Evolutionary conservation across 2,329 filamentous ascomycete genomes (phyloP), one percentile per base, ranked within the genome.

Genomic region (Chaetomium strumarium): DNA sequence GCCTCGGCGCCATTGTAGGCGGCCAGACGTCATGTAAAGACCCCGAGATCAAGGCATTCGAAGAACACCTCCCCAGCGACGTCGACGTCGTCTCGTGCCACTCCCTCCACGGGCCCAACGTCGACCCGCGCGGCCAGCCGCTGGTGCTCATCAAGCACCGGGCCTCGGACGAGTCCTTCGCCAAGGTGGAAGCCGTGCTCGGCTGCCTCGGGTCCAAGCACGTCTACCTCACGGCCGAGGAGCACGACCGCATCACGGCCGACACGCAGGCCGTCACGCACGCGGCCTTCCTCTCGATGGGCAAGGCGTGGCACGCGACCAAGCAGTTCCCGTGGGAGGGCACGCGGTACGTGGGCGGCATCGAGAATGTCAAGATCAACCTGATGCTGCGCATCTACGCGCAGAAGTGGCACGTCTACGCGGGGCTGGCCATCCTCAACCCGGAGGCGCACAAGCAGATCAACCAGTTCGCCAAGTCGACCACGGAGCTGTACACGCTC

Each of bases 341-440:
- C 43, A 83, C 85, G n/a, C 90, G 93, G 58, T 99, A 97, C 70
- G 83, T 96, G 4, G 93, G 93, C 53, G 95, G 93, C 48, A 95
- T 99, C 64, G 93, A 99, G 71, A 99, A 99, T 69, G 92, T 97
- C 63, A 99, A 99, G 74, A 96, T 97, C 75, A 99, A 99, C 73
- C 84, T 97, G 61, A 97, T 90, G 61, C 76, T 99, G 60, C 90
- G 93, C 62, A 97, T 99, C 72, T 99, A 97, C 74, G 85, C 86
- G 55, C 95, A 96, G 70, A 99, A 97, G 71, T 99, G 95, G 95
- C 95, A 99, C 74, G 93, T 99, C 53, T 99, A 99, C 69, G 93
- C 93, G 17, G 93, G 93, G 0, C 84, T 99, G 9, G 93, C 95
- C 11, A 99, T 99, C 65, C 80, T 99, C 53, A 99, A 99, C 68